Evolutionary conservation across 2,329 filamentous ascomycete species (phyloP).

Genomic region (Chaetothyriales sp.): DNA sequence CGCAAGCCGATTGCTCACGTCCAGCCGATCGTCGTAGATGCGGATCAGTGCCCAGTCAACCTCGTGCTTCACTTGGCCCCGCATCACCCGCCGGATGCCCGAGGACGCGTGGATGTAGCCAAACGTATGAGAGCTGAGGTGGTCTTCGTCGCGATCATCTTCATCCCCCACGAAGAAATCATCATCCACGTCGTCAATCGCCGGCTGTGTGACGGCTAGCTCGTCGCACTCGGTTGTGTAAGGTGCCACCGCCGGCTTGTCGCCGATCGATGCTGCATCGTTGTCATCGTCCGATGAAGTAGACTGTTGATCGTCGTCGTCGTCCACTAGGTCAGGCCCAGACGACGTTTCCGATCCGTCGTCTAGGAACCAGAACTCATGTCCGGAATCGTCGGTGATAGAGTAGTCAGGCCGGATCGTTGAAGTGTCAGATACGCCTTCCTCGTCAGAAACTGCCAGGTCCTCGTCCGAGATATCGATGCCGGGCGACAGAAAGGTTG

Average conservation of each 20-base stretch:
- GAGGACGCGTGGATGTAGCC: constrained; percentile 82
- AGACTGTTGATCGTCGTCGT: constrained; percentile 30
- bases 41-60: constrained; percentile 92
- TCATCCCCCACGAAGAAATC: constrained; percentile 67
- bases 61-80: constrained; percentile 66
- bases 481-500: neutral
- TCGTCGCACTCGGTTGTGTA: constrained; percentile 59
- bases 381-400: constrained; percentile 25
- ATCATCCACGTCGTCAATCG: constrained; percentile 70
- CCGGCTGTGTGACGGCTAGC: constrained; percentile 79
- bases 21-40: constrained; percentile 57
- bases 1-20: constrained; percentile 45
- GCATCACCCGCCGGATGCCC: constrained; percentile 63
- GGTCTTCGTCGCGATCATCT: constrained; percentile 63
- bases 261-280: constrained; percentile 43
- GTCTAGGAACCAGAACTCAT: constrained; percentile 34
- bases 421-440: constrained; percentile 19
- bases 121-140: constrained; percentile 65
- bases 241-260: constrained; percentile 37
- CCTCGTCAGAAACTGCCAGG: constrained; percentile 41
- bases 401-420: constrained; percentile 22
- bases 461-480: constrained; percentile 25
- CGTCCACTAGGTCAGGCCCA: constrained; percentile 41
- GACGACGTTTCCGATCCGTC: constrained; percentile 24
- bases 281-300: constrained; percentile 32